Conservation (phyloP, 352 stramenopile genomes). For the Phytopythium mirpurense region DNA sequence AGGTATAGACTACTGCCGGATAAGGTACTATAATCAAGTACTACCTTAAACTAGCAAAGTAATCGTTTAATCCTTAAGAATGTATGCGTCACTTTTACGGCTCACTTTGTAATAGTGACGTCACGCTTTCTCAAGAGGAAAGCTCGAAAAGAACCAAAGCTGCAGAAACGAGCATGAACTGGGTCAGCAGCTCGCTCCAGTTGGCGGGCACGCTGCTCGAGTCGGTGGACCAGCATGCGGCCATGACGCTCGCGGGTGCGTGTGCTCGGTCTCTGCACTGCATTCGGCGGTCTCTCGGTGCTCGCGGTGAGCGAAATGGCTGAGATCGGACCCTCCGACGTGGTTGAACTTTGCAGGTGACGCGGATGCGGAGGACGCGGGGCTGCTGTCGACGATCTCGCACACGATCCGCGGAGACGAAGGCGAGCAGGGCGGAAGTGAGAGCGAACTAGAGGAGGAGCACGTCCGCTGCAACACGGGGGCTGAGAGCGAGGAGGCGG, state of each 20-base stretch:
- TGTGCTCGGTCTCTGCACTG: background rate
- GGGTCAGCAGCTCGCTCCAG: slow-evolving; percentile 81
- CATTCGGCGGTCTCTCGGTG: background rate
- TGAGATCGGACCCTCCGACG: background rate
- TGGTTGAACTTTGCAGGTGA: slow-evolving; percentile 10
- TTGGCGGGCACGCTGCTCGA: slow-evolving; percentile 75
- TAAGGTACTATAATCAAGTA: no score
- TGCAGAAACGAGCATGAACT: slow-evolving; percentile 53
- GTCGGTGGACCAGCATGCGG: slow-evolving; percentile 81
- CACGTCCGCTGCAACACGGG: background rate
- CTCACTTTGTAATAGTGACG: no score
- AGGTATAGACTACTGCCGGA: no score
- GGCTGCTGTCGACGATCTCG: slow-evolving; percentile 23
- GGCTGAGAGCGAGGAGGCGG: background rate
- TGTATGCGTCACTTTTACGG: no score
- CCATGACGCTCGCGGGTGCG: slow-evolving; percentile 53
- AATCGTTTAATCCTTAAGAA: no score
- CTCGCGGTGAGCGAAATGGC: background rate
- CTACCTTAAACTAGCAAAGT: no score
- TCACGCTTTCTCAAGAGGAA: no score
- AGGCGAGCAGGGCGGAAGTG: background rate
- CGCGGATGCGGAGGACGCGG: slow-evolving; percentile 16
- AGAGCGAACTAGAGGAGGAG: background rate
- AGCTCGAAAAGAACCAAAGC: slow-evolving; percentile 7
- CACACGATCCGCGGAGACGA: slow-evolving; percentile 4